These are phyloP conservation scores for Phytophthora uliginosa DNA, from an alignment of 352 stramenopile genomes.

Conservation along the genomic window DNA sequence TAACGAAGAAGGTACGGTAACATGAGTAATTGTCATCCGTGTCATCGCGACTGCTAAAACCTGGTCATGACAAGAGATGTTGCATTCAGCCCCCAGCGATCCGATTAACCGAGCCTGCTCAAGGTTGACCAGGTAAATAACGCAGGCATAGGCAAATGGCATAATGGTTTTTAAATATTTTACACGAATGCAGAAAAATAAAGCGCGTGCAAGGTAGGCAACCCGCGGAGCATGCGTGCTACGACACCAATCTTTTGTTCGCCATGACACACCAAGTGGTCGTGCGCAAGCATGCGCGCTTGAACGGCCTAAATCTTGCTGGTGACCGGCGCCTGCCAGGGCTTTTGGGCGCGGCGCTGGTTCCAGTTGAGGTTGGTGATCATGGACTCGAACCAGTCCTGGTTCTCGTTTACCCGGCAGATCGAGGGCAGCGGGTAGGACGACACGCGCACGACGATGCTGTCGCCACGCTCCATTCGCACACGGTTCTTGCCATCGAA, in stretches of 20 bases:
- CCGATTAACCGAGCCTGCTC: slow-evolving; percentile 18
- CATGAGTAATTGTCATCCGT: slow-evolving; percentile 8
- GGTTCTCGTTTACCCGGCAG: slow-evolving; percentile 90
- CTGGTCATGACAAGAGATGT: neutral
- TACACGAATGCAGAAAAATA: slow-evolving; percentile 42
- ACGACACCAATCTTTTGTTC: slow-evolving; percentile 14
- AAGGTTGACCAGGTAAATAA: slow-evolving; percentile 14
- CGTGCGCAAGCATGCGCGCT: slow-evolving; percentile 8
- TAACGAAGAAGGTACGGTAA: slow-evolving; percentile 28
- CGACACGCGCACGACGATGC: slow-evolving; percentile 88
- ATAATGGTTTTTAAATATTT: slow-evolving; percentile 48
- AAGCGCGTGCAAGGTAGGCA: slow-evolving; percentile 27
- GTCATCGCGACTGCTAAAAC: neutral
- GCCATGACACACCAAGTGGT: slow-evolving; percentile 20
- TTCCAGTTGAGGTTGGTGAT: slow-evolving; percentile 96
- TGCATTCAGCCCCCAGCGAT: slow-evolving; percentile 7
- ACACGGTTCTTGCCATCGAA: slow-evolving; percentile 94
- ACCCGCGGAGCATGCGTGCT: slow-evolving; percentile 10
- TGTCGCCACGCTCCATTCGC: slow-evolving; percentile 88
- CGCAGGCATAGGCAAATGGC: slow-evolving; percentile 8
- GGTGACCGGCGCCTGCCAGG: slow-evolving; percentile 56
- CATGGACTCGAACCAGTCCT: slow-evolving; percentile 95
- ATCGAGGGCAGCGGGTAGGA: slow-evolving; percentile 91
- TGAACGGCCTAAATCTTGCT: slow-evolving; percentile 39
- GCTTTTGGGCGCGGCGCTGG: slow-evolving; percentile 86